Evolutionary conservation across 2,329 filamentous ascomycete species (phyloP), one percentile per base, ranked within the genome.

Genomic region (Scedosporium boydii): DNA sequence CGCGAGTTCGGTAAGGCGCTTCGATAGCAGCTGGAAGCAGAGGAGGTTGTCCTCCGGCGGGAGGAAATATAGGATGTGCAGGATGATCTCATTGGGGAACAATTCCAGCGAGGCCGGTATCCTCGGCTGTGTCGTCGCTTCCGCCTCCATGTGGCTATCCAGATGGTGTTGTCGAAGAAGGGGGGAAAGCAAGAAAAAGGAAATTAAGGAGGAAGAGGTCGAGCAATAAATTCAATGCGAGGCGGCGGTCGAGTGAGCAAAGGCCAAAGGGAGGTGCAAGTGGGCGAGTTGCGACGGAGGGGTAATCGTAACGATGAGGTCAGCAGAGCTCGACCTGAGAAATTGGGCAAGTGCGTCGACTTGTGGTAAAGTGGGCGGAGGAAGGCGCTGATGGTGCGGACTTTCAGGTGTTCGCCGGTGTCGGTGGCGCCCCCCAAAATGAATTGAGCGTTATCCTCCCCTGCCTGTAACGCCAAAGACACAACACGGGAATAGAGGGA

Each of bases 21-120:
- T 84, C 23, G 84, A 90, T 10, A 88, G 79, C 27, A 74, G 72
- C 65, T 83, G 78, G 44, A 87, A 68, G 62, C 69, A 73, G 14
- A 67, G 61, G 46, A 86, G 72, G 58, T 79, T 80, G 64, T 87
- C 80, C 63, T 79, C 78, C 67, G 81, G 87, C 70, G 74, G 84
- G 70, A 76, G 72, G 70, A 86, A 86, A 65, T 81, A 80, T 67
- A 97, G 81, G 67, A 98, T 89, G 61, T 87, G 82, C 71, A 91
- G 86, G 68, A 98, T 81, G 65, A 98, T 84, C 77, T 99, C 95
- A 74, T 93, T 89, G 48, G 93, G 93, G 42, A 95, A 78, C 61
- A 71, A 67, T 46, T 76, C 71, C 62, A 84, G 69, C 44, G 74
- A 73, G 10, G 70, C 58, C 72, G 74, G 63, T 10, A 34, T 14